phyloP scores from a whole-genome alignment of 2,329 filamentous ascomycete species.

The Eutypella sp. region DNA sequence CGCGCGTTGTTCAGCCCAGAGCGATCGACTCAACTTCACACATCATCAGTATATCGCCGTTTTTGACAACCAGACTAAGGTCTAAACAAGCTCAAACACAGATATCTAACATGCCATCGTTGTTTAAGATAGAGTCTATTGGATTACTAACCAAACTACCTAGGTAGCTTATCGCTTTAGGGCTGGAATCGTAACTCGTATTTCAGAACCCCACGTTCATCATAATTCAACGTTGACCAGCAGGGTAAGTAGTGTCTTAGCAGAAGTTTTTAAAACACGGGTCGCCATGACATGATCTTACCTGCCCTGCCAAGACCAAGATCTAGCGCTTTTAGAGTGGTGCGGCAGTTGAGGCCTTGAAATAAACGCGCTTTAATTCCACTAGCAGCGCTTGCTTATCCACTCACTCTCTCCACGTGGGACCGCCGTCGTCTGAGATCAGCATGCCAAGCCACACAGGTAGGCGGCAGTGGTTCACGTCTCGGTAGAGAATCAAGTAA shows the following conservation, averaged over 20 bases:
- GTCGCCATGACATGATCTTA: no score
- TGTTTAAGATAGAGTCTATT: no score
- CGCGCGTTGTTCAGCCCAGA: neutral
- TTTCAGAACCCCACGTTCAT: neutral
- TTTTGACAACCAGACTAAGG: no score
- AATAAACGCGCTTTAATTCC: neutral
- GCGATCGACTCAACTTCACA: neutral
- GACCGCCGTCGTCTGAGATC: neutral
- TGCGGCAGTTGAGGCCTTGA: neutral
- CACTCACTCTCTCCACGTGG: neutral
- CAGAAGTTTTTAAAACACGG: neutral
- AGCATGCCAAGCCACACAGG: neutral
- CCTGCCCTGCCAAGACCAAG: neutral
- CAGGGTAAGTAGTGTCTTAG: no score
- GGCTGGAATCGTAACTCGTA: neutral
- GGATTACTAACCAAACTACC: neutral
- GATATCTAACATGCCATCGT: no score
- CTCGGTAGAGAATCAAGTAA: neutral
- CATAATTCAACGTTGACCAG: neutral
- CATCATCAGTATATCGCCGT: no score
- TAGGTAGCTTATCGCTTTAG: neutral
- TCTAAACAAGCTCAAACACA: no score
- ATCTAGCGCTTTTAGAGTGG: neutral
- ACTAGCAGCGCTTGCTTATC: neutral
- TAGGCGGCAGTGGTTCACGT: no score